phyloP scores from a whole-genome alignment of 2,329 filamentous ascomycete genomes.

The Monosporascus ibericus region DNA sequence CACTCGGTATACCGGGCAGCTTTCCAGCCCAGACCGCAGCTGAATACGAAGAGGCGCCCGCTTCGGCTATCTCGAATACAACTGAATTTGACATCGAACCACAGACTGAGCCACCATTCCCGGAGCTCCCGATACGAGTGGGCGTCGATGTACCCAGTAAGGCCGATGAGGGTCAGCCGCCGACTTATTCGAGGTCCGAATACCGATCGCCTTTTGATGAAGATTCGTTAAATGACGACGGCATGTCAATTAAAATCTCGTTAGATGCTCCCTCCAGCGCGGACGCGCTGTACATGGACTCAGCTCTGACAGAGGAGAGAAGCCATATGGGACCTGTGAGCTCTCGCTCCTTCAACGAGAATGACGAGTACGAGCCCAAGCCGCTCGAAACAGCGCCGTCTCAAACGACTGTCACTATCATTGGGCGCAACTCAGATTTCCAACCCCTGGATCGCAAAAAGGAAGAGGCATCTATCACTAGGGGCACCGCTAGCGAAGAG shows the following conservation, averaged over 20 bases:
- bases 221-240: conserved; percentile 30
- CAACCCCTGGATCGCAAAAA: conserved; percentile 8
- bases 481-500: conserved; percentile 1
- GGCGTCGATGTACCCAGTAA: conserved; percentile 10
- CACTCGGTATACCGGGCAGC: conserved; percentile 59
- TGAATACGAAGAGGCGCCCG: conserved; percentile 42
- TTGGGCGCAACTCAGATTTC: conserved; percentile 39
- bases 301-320: conserved; percentile 21
- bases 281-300: conserved; percentile 16
- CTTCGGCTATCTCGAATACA: conserved; percentile 54
- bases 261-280: conserved; percentile 28
- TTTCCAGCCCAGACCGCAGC: conserved; percentile 41
- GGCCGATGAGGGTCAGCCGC: conserved; percentile 18
- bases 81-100: conserved; percentile 71
- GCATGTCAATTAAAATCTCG: conserved; percentile 34
- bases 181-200: conserved; percentile 29
- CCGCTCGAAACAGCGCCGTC: conserved; percentile 32
- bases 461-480: conserved; percentile 2
- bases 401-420: conserved; percentile 43
- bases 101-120: conserved; percentile 50
- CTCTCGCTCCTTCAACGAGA: conserved; percentile 28
- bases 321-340: conserved; percentile 16
- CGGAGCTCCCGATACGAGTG: conserved; percentile 21
- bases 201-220: conserved; percentile 49
- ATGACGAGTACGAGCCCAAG: conserved; percentile 33